phyloP scores from a whole-genome alignment of 345 rosid genomes.

The Ceriops tagal region DNA sequence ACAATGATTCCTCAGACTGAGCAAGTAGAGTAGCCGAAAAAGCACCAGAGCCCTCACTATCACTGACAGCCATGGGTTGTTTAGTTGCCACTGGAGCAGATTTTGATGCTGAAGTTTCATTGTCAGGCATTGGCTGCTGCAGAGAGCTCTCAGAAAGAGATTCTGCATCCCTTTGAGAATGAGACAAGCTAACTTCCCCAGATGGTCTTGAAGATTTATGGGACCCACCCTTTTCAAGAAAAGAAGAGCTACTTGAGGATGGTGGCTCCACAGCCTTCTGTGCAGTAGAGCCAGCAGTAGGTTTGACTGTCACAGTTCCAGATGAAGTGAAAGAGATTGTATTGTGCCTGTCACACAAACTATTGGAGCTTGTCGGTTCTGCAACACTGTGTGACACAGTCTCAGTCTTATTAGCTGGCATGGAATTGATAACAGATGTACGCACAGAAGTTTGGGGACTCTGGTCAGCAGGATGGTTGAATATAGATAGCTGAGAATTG shows the following conservation, averaged over 20 bases:
- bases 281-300: constrained; percentile 36
- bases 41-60: constrained; percentile 15
- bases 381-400: constrained; percentile 28
- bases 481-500: constrained; percentile 60
- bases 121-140: constrained; percentile 33
- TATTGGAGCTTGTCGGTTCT: constrained; percentile 39
- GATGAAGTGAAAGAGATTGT: constrained; percentile 33
- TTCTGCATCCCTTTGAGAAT: constrained; percentile 36
- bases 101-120: constrained; percentile 33
- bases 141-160: constrained; percentile 31
- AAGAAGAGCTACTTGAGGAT: constrained; percentile 22
- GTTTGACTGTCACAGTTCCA: constrained; percentile 48
- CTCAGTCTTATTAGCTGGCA: constrained; percentile 41
- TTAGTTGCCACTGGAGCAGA: constrained; percentile 23
- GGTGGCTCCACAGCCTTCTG: constrained; percentile 37
- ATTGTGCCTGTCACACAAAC: constrained; percentile 38
- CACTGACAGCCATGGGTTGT: constrained; percentile 27
- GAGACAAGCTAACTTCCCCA: constrained; percentile 34
- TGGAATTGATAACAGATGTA: constrained; percentile 38
- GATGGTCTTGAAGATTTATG: constrained; percentile 34
- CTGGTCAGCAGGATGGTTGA: constrained; percentile 48
- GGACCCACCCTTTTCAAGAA: constrained; percentile 42
- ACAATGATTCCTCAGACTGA: constrained; percentile 30
- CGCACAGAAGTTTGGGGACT: constrained; percentile 54
- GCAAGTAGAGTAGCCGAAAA: constrained; percentile 20